These are phyloP conservation scores for Combretum micranthum DNA, from an alignment of 345 rosid genomes.

Conservation along the genomic window DNA sequence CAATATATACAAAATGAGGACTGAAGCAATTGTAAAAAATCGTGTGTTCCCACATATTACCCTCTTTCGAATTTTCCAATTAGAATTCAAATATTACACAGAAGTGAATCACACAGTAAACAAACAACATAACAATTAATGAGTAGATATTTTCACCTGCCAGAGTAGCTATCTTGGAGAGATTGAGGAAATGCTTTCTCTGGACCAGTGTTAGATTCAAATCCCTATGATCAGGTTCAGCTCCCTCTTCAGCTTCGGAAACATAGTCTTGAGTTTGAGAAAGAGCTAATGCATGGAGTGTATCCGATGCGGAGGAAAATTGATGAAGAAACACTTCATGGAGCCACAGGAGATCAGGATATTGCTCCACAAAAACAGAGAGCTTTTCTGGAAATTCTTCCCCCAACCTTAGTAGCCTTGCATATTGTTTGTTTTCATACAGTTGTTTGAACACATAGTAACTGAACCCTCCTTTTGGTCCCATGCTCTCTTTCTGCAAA, in stretches of 20 bases:
- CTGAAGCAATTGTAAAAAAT: neutral
- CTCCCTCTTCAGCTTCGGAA: constrained; percentile 38
- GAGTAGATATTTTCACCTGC: constrained; percentile 45
- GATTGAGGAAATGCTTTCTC: constrained; percentile 72
- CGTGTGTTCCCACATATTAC: neutral
- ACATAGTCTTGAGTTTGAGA: constrained; percentile 45
- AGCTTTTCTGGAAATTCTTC: constrained; percentile 90
- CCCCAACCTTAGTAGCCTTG: constrained; percentile 85
- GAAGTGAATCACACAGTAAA: neutral
- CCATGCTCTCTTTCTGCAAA: constrained; percentile 77
- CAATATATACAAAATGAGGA: neutral
- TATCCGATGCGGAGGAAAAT: constrained; percentile 79
- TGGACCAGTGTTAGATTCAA: constrained; percentile 43
- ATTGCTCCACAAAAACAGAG: constrained; percentile 58
- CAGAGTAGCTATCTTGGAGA: constrained; percentile 75
- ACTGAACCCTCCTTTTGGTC: constrained; percentile 90
- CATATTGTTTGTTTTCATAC: constrained; percentile 50
- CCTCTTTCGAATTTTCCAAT: too few relatives aligned
- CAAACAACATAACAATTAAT: neutral
- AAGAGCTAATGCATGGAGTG: constrained; percentile 73
- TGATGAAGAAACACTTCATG: constrained; percentile 84
- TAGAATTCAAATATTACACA: too few relatives aligned
- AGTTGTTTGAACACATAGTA: constrained; percentile 80
- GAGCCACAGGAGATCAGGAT: constrained; percentile 67
- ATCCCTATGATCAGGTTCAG: constrained; percentile 18